phyloP scores from a whole-genome alignment of 2,329 filamentous ascomycete species.

The Sphaceloma murrayae region DNA sequence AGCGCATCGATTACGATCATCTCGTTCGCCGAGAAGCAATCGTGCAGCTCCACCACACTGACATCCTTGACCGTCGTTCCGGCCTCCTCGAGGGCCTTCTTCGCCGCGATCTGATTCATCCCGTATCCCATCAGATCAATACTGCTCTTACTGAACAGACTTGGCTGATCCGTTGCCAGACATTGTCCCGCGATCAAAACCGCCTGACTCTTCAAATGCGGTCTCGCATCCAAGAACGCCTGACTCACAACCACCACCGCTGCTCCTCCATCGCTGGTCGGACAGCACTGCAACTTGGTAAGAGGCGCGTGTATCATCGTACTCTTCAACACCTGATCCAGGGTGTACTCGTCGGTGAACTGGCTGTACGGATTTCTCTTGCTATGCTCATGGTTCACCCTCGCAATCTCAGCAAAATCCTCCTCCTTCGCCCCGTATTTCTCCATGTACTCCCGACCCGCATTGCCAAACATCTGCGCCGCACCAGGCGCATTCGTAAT shows the following conservation, averaged over 20 bases:
- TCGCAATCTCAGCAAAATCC: slow-evolving; percentile 91
- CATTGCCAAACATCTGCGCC: slow-evolving; percentile 93
- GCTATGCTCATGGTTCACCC: slow-evolving; percentile 86
- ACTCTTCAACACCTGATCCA: slow-evolving; percentile 67
- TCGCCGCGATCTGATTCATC: slow-evolving; percentile 66
- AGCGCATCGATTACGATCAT: slow-evolving; percentile 83
- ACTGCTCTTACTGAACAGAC: slow-evolving; percentile 65
- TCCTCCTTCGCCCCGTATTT: slow-evolving; percentile 76
- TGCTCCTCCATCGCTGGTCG: slow-evolving; percentile 85
- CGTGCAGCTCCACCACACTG: slow-evolving; percentile 83
- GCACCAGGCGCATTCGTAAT: slow-evolving; percentile 73
- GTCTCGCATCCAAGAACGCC: slow-evolving; percentile 73
- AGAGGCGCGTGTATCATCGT: slow-evolving; percentile 76
- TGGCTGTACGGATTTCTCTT: slow-evolving; percentile 95
- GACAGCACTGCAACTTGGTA: slow-evolving; percentile 97
- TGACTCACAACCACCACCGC: slow-evolving; percentile 84
- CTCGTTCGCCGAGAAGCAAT: slow-evolving; percentile 95
- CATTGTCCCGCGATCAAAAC: slow-evolving; percentile 80
- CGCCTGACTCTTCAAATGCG: slow-evolving; percentile 73
- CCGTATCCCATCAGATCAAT: slow-evolving; percentile 86
- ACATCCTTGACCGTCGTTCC: slow-evolving; percentile 56
- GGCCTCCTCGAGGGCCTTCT: slow-evolving; percentile 64
- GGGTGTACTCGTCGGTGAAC: slow-evolving; percentile 84
- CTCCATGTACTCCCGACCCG: slow-evolving; percentile 88
- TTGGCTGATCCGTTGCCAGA: slow-evolving; percentile 72